A percentile compares a stretch with the other conserved stretches of the same genome.
Conservation (phyloP, 164 flowering plant species). For the Aristolochia fimbriata region DNA sequence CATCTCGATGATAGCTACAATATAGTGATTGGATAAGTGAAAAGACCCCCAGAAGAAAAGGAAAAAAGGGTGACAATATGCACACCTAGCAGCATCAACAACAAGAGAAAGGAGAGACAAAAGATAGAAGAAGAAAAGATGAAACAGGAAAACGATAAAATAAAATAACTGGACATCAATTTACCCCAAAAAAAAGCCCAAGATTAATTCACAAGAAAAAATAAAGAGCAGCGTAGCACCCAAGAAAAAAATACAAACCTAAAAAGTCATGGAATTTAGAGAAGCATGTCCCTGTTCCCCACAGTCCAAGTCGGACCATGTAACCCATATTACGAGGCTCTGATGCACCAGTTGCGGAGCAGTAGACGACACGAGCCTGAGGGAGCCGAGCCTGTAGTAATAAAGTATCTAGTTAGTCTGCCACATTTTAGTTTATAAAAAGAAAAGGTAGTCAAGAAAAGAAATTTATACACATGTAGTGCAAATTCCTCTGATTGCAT, state of each 20-base stretch:
- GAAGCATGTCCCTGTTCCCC: conserved; percentile 93
- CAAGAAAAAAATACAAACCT: conserved; percentile 33
- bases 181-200: conserved; percentile 1
- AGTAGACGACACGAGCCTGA: conserved; percentile 89
- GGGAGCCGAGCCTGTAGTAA: conserved; percentile 70
- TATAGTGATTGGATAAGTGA: too few relatives aligned
- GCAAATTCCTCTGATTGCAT: too few relatives aligned
- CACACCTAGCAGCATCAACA: too few relatives aligned
- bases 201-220: background rate
- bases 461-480: too few relatives aligned
- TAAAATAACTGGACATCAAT: too few relatives aligned
- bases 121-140: too few relatives aligned
- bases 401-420: background rate
- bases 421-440: background rate
- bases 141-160: too few relatives aligned
- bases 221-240: background rate
- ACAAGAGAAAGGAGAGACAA: too few relatives aligned
- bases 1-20: too few relatives aligned
- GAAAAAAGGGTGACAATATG: too few relatives aligned
- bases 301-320: conserved; percentile 97
- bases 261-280: conserved; percentile 59
- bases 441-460: too few relatives aligned
- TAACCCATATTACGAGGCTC: conserved; percentile 98
- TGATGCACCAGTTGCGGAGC: conserved; percentile 99
- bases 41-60: too few relatives aligned